Percentiles rank a stretch among this genome's conserved stretches.
Evolutionary conservation across 768 basidiomycete genomes (phyloP).

Genomic region (Auricularia sp.): DNA sequence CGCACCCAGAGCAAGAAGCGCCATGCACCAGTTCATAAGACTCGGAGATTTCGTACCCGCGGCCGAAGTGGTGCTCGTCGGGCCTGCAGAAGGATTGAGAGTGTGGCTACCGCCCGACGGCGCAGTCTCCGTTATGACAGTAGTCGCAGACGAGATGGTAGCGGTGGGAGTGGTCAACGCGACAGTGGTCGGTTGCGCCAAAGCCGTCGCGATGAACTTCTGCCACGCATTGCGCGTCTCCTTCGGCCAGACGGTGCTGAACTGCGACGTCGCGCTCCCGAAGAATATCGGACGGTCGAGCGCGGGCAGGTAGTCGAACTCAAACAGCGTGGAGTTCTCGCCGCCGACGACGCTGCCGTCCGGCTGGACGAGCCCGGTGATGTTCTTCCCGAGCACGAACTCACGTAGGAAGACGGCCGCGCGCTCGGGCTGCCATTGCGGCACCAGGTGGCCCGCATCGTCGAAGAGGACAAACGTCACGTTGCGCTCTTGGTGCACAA

Average conservation of each 20-base stretch:
- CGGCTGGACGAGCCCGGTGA: conserved; percentile 2
- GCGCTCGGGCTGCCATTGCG: conserved; percentile 8
- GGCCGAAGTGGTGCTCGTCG: no score
- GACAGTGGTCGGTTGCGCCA: neutral
- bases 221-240: conserved; percentile 50
- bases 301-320: conserved; percentile 40
- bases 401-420: conserved; percentile 6
- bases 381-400: conserved; percentile 7
- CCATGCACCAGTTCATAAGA: no score
- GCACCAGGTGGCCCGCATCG: conserved; percentile 10
- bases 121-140: no score
- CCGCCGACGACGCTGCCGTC: conserved; percentile 34
- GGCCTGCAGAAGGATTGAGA: no score
- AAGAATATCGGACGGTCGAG: conserved; percentile 42
- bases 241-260: conserved; percentile 44
- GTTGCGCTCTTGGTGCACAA: conserved; percentile 9
- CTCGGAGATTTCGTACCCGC: no score
- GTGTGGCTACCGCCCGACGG: no score
- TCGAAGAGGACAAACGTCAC: conserved; percentile 8
- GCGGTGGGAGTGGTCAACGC: no score
- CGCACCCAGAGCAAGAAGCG: no score
- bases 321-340: conserved; percentile 32
- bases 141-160: no score
- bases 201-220: conserved; percentile 34
- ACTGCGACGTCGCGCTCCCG: conserved; percentile 37